These are phyloP conservation scores for Chondrus crispus DNA, from an alignment of 23 red algal genomes.

Conservation along the genomic window DNA sequence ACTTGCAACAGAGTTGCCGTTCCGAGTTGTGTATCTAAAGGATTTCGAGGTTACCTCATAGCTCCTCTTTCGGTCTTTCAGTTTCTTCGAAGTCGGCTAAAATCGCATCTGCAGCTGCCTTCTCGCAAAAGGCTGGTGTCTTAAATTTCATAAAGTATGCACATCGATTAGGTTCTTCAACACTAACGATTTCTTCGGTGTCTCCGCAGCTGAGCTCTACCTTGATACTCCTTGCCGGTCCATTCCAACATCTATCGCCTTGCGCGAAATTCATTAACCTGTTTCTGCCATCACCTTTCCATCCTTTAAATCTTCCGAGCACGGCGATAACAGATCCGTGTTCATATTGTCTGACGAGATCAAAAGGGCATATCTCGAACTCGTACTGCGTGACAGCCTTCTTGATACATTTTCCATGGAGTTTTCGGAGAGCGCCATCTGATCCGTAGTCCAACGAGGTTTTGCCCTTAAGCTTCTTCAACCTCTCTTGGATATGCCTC, in stretches of 20 bases:
- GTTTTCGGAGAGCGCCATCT: constrained; percentile 34
- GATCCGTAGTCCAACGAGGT: constrained; percentile 34
- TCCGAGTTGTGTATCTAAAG: too few relatives aligned
- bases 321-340: constrained; percentile 27
- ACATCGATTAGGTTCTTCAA: constrained; percentile 69
- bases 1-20: too few relatives aligned
- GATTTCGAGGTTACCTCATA: constrained; percentile 5
- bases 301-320: constrained; percentile 52
- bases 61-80: constrained; percentile 3
- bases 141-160: constrained; percentile 54
- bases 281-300: constrained; percentile 38
- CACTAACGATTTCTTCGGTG: constrained; percentile 61
- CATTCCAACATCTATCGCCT: constrained; percentile 79
- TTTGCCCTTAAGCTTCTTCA: constrained; percentile 2
- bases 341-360: constrained; percentile 60
- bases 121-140: constrained; percentile 66
- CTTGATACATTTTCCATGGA: constrained; percentile 59
- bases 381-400: constrained; percentile 59
- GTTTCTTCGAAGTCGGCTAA: constrained; percentile 16
- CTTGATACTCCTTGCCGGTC: constrained; percentile 43
- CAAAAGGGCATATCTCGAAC: constrained; percentile 77
- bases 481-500: neutral
- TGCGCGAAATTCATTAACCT: constrained; percentile 48
- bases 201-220: constrained; percentile 62
- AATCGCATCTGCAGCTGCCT: constrained; percentile 4